Base-by-base conservation (phyloP, 805 yeast species). In the Zygosaccharomyces rouxii region DNA sequence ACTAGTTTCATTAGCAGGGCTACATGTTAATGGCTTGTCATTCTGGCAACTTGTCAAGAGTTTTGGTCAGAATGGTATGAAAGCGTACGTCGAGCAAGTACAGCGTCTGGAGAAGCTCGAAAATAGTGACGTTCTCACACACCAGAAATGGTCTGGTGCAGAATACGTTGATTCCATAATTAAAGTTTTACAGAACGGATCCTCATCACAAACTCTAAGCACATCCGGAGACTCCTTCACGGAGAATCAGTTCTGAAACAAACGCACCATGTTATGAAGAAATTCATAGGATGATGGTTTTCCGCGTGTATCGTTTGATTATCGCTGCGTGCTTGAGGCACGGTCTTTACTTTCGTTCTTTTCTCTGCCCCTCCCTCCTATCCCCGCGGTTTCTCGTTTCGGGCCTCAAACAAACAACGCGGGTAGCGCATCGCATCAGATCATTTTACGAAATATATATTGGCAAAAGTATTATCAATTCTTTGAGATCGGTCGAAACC, bases 81-180 rank as follows among this genome's bases (percentile, higher is more conserved):
- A 71, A 53, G 82, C 83, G 0, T 79, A 79, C 53, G 82, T 79
- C 13, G 75, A 76, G 13, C 55, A 71, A 18, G 78, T 79, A 3
- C 84, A 79, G 63, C 60, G 62, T 19, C 64, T 64, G 47, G 83
- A 80, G 58, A 71, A 68, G 53, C 72, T 64, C 16, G 51, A 68
- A 4, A 68, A 70, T 2, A 74, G 80, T 53, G 84, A 79, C 55
- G 73, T 79, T 3, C 64, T 79, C 54, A 80, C 81, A 7, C 84
- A 79, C 55, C 84, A 79, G 58, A 75, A 72, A 53, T 79, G 84
- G 84, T 76, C 81, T 3, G 84, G 84, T 5, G 80, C 80, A n/a
- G 74, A 75, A 55, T 77, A 77, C 55, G 60, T 71, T 26, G 83
- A 79, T 54, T 65, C 71, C 9, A 60, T 77, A 16, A 61, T 74